Conservation (phyloP, 177 flowering plant species). For the Vitis hybrid region DNA sequence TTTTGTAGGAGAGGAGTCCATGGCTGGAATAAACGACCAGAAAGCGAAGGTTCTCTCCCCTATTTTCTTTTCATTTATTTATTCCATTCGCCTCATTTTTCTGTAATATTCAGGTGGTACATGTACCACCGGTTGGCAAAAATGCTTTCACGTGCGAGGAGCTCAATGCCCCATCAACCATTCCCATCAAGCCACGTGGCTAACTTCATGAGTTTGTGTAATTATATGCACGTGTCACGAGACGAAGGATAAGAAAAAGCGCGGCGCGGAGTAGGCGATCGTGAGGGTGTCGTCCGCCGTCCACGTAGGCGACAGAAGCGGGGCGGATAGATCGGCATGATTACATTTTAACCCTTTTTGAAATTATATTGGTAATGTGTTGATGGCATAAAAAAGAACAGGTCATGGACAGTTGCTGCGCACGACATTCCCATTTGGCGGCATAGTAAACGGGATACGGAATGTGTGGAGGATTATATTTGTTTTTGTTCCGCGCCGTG, state of each 20-base stretch:
- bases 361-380: neutral
- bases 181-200: neutral
- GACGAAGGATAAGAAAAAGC: neutral
- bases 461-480: no score
- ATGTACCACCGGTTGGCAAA: no score
- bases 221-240: neutral
- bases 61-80: neutral
- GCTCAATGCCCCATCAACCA: no score
- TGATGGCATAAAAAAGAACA: conserved; percentile 15
- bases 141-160: no score
- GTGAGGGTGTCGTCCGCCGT: neutral
- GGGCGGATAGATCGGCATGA: neutral
- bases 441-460: conserved; percentile 10
- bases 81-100: neutral
- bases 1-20: conserved; percentile 25
- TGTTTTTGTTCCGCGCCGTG: no score
- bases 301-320: neutral
- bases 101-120: neutral
- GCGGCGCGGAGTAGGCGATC: no score
- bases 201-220: neutral
- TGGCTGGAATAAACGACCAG: conserved; percentile 14
- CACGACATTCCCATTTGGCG: conserved; percentile 45
- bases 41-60: conserved; percentile 19
- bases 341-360: neutral
- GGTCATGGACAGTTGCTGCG: conserved; percentile 33